These are phyloP conservation scores for Recurvomyces mirabilis DNA, from an alignment of 495 filamentous ascomycete genomes.

Conservation along the genomic window DNA sequence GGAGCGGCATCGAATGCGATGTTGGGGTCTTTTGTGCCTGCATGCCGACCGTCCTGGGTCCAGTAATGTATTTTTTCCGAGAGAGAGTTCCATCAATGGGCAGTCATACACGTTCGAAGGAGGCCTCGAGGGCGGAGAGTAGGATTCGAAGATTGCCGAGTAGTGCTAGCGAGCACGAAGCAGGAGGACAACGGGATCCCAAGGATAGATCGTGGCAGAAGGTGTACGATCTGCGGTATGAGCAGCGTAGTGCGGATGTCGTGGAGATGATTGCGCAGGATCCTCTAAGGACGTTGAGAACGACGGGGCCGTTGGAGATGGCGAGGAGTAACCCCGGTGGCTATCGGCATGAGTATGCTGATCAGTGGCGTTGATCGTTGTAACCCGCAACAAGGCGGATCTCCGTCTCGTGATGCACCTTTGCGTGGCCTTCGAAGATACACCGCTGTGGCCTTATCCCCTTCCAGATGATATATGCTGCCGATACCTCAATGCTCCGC, in stretches of 20 bases:
- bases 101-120: too few species aligned
- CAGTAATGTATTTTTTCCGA: background rate
- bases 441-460: too few species aligned
- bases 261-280: background rate
- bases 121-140: background rate
- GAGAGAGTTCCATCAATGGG: too few species aligned
- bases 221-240: background rate
- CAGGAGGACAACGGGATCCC: background rate
- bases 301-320: background rate
- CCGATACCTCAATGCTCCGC: too few species aligned
- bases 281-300: too few species aligned
- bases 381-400: too few species aligned
- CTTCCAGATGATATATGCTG: too few species aligned
- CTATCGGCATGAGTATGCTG: background rate
- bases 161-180: background rate
- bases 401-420: too few species aligned
- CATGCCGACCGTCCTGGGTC: slow-evolving; percentile 21
- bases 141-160: background rate
- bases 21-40: slow-evolving; percentile 30
- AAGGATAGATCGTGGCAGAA: background rate
- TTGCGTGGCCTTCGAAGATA: too few species aligned
- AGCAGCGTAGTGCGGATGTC: background rate
- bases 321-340: background rate
- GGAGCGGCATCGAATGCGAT: slow-evolving; percentile 27
- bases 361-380: background rate